Percentiles rank a stretch among this genome's conserved stretches.
Conservation (phyloP, 345 rosid genomes). For the Citrus medica region DNA sequence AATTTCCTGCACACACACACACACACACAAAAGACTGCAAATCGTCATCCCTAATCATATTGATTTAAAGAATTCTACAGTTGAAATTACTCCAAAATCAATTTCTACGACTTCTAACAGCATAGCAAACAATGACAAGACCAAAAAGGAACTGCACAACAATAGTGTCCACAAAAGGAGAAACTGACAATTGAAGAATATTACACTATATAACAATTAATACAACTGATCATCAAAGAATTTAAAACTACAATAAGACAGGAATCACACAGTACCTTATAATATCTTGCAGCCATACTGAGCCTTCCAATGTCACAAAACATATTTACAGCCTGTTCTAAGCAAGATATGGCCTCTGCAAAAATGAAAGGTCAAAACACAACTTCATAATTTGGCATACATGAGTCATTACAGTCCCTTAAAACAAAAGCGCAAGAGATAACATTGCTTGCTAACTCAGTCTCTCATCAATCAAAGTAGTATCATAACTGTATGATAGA, state of each 20-base stretch:
- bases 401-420: not conserved
- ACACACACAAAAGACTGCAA: not conserved
- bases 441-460: not conserved
- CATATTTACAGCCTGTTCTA: slow-evolving; percentile 72
- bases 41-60: not conserved
- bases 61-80: not conserved
- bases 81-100: not conserved
- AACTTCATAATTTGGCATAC: not conserved
- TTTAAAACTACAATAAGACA: slow-evolving; percentile 4
- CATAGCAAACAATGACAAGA: not conserved
- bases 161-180: not conserved
- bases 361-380: slow-evolving; percentile 3
- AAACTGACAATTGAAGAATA: not conserved
- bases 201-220: not conserved
- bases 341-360: slow-evolving; percentile 93
- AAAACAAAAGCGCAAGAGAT: not conserved
- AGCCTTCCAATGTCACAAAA: slow-evolving; percentile 94
- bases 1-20: slow-evolving; percentile 55
- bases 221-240: not conserved
- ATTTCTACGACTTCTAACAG: not conserved
- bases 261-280: slow-evolving; percentile 53
- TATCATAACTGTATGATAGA: not conserved
- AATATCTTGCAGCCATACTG: slow-evolving; percentile 98
- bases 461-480: not conserved
- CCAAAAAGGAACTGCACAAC: not conserved